Evolutionary conservation across 2,329 filamentous ascomycete genomes (phyloP).

Genomic region (Hymenoscyphus infarciens): DNA sequence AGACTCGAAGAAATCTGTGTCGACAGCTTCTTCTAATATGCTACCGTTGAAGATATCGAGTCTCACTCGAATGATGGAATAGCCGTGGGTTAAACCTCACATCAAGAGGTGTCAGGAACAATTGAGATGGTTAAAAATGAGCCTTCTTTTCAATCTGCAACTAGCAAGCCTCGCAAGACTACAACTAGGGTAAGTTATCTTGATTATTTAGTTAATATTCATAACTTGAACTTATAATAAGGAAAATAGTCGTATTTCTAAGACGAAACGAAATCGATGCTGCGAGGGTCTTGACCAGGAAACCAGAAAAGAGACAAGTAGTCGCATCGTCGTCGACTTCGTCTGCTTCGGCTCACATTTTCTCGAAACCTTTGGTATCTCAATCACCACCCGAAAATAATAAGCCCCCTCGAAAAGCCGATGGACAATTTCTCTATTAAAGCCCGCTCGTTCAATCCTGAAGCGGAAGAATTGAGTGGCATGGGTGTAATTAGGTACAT

Average conservation of each 20-base stretch:
- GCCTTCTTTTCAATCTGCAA: not conserved
- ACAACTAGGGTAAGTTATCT: not conserved
- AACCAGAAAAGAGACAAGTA: not conserved
- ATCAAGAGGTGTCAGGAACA: not conserved
- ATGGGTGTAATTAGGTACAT: not conserved
- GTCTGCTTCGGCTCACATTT: no score
- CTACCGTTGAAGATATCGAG: not conserved
- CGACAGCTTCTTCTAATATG: not conserved
- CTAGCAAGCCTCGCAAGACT: not conserved
- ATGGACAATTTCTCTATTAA: not conserved
- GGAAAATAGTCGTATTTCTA: not conserved
- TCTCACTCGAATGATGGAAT: not conserved
- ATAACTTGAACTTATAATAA: not conserved
- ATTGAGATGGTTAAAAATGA: not conserved
- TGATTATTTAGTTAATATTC: not conserved
- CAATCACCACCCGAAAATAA: not conserved
- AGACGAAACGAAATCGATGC: not conserved
- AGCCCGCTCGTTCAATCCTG: not conserved
- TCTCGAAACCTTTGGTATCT: not conserved
- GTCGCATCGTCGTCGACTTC: not conserved
- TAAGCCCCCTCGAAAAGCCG: not conserved
- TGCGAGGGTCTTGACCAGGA: not conserved
- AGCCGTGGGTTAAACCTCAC: not conserved
- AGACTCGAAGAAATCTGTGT: not conserved
- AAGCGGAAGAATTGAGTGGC: not conserved